Evolutionary conservation across 2,329 filamentous ascomycete genomes (phyloP).

Genomic region (Paecilomyces formosus): DNA sequence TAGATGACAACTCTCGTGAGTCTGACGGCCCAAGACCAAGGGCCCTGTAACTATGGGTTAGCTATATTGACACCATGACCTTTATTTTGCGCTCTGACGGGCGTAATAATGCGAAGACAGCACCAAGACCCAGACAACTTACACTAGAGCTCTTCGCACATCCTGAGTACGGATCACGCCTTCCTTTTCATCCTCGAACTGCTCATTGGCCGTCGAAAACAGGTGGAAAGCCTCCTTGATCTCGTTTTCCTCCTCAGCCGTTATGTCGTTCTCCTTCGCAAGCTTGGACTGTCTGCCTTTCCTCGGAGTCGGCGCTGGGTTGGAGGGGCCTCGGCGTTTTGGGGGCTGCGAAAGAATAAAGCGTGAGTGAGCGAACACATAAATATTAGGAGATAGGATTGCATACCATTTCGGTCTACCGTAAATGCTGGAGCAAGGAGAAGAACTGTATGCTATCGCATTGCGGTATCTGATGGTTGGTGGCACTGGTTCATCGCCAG

Average conservation of each 20-base stretch:
- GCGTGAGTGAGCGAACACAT: background rate
- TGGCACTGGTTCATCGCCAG: background rate
- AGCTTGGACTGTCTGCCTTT: constrained; percentile 68
- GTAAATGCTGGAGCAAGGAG: background rate
- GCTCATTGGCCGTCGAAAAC: constrained; percentile 54
- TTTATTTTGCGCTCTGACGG: background rate
- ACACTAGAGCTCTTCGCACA: constrained; percentile 67
- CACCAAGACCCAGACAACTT: constrained; percentile 22
- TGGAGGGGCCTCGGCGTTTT: constrained; percentile 25
- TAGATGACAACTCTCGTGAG: constrained; percentile 63
- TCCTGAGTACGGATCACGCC: constrained; percentile 62
- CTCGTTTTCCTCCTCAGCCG: constrained; percentile 75
- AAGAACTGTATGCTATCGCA: background rate
- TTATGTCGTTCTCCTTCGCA: constrained; percentile 84
- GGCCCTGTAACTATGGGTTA: constrained; percentile 50
- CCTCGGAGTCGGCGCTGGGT: constrained; percentile 22
- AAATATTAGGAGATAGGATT: background rate
- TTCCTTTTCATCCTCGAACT: constrained; percentile 63
- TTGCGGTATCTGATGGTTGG: background rate
- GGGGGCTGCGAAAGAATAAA: constrained; percentile 19
- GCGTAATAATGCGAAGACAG: background rate
- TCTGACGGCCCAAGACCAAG: constrained; percentile 64
- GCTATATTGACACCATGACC: background rate
- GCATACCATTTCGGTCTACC: background rate
- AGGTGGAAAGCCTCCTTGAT: constrained; percentile 85